Conservation (phyloP, 2,329 filamentous ascomycete species). For the Fusarium nodosum region DNA sequence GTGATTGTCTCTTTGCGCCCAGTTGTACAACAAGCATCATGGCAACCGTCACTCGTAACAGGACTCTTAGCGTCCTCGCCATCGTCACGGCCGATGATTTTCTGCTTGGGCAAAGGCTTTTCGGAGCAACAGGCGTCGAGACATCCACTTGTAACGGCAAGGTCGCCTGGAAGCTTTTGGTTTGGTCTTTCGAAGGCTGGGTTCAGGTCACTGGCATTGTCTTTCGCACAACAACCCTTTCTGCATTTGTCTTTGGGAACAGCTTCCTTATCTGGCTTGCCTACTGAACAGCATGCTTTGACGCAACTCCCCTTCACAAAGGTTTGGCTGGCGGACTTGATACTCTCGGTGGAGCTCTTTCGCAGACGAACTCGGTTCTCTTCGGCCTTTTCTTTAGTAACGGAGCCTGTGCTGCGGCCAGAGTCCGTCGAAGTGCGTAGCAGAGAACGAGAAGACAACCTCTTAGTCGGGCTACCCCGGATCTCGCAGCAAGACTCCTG, state of each 20-base stretch:
- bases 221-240: slow-evolving; percentile 2
- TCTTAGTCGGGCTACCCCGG: slow-evolving; percentile 46
- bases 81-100: not conserved
- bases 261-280: slow-evolving; percentile 3
- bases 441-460: slow-evolving; percentile 26
- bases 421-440: slow-evolving; percentile 48
- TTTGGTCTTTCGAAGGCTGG: not conserved
- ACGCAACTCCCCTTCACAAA: slow-evolving; percentile 21
- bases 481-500: slow-evolving; percentile 64
- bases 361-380: slow-evolving; percentile 28
- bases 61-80: not conserved
- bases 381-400: slow-evolving; percentile 21
- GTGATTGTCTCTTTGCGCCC: not conserved
- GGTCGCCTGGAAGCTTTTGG: not conserved
- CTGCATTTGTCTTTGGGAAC: slow-evolving; percentile 3
- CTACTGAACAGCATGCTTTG: slow-evolving; percentile 34
- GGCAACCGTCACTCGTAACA: not conserved
- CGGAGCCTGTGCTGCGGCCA: slow-evolving; percentile 41
- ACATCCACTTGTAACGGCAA: not conserved
- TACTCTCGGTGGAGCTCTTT: slow-evolving; percentile 32
- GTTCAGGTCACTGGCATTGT: not conserved
- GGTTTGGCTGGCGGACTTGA: slow-evolving; percentile 7
- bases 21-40: not conserved
- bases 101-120: not conserved
- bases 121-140: slow-evolving; percentile 24